Conservation (phyloP, 2,329 filamentous ascomycete genomes). For the Canariomyces notabilis region DNA sequence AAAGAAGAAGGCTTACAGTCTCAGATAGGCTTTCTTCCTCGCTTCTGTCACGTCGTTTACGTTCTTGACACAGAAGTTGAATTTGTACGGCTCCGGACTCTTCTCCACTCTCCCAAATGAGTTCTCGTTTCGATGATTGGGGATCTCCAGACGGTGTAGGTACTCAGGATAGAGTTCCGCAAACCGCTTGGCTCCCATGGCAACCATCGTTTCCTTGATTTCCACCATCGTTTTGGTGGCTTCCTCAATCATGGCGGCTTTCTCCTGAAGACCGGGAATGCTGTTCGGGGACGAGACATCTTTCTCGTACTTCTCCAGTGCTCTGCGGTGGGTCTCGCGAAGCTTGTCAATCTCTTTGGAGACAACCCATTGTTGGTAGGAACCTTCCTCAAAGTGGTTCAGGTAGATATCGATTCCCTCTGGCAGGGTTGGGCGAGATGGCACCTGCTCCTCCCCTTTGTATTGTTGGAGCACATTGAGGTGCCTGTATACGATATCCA, state of each 20-base stretch:
- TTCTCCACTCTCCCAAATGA: neutral
- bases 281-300: constrained; percentile 30
- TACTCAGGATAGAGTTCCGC: constrained; percentile 59
- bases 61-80: constrained; percentile 46
- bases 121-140: constrained; percentile 8
- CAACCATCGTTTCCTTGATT: constrained; percentile 50
- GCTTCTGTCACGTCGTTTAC: constrained; percentile 52
- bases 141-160: neutral
- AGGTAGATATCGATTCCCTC: constrained; percentile 50
- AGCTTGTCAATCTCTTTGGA: constrained; percentile 34
- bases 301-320: constrained; percentile 33
- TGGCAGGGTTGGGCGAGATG: constrained; percentile 29
- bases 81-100: constrained; percentile 39
- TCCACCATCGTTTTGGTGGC: constrained; percentile 48
- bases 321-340: constrained; percentile 31
- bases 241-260: constrained; percentile 49
- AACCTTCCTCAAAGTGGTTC: constrained; percentile 42
- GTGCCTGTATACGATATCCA: constrained; percentile 56
- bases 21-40: constrained; percentile 54
- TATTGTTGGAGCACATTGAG: constrained; percentile 47
- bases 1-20: constrained; percentile 45
- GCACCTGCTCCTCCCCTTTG: constrained; percentile 29
- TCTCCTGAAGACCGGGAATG: constrained; percentile 40
- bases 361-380: constrained; percentile 57
- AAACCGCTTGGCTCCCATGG: constrained; percentile 62